Conservation (phyloP, 129 eudicot genomes). For the Pulicaria dysenterica region DNA sequence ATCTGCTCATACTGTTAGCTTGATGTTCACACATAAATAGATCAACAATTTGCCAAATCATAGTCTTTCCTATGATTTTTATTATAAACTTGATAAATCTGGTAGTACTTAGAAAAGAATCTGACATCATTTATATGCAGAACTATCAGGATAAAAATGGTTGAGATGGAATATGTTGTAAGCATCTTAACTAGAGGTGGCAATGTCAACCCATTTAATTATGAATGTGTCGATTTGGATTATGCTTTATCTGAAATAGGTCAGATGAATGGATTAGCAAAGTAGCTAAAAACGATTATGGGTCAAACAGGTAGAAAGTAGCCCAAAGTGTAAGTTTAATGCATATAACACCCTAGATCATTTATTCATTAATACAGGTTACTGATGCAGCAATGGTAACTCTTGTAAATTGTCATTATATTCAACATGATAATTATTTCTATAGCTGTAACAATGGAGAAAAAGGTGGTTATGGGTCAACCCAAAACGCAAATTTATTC, state of each 20-base stretch:
- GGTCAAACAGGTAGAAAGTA: background rate
- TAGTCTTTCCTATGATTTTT: too few species aligned
- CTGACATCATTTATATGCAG: background rate
- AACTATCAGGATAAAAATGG: background rate
- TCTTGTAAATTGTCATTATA: background rate
- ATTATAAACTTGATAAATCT: background rate
- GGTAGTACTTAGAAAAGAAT: background rate
- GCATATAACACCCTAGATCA: background rate
- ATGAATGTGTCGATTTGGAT: background rate
- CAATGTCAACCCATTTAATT: background rate
- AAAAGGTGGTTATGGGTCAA: background rate
- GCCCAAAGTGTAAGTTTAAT: background rate
- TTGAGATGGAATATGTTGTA: background rate
- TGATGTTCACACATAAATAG: too few species aligned
- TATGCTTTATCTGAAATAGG: background rate
- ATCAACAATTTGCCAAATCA: too few species aligned
- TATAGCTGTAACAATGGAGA: background rate
- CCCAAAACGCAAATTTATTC: background rate
- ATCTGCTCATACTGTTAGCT: too few species aligned
- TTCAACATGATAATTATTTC: background rate
- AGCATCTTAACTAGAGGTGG: constrained; percentile 1
- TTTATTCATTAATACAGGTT: background rate
- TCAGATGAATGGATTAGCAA: background rate
- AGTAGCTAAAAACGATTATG: background rate
- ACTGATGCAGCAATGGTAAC: background rate